These are phyloP conservation scores for Xerocomus potaroensis DNA, from an alignment of 768 basidiomycete species.

Conservation along the genomic window DNA sequence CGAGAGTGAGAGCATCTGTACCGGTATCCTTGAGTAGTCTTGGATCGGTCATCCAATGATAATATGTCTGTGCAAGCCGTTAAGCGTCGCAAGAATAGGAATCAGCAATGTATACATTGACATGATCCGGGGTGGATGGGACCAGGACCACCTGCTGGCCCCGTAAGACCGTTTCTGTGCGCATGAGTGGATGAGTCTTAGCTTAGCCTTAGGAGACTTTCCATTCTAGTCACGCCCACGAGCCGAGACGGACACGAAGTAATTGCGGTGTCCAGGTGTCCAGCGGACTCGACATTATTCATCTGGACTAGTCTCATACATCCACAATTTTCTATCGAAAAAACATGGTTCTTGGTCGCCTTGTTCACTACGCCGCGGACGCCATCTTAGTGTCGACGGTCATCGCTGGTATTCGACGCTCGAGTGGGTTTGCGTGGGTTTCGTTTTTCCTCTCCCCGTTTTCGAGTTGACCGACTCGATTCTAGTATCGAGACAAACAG, in stretches of 20 bases:
- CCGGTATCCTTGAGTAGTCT: slow-evolving; percentile 75
- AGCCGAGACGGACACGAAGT: background rate
- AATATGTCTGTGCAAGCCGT: slow-evolving; percentile 55
- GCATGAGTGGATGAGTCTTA: slow-evolving; percentile 11
- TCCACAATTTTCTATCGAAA: background rate
- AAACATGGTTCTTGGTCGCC: slow-evolving; percentile 59
- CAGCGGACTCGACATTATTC: background rate
- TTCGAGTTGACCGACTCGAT: slow-evolving; percentile 1
- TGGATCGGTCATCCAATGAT: slow-evolving; percentile 82
- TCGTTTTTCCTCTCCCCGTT: slow-evolving; percentile 3
- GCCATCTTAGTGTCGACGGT: slow-evolving; percentile 84
- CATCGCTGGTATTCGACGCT: slow-evolving; percentile 84
- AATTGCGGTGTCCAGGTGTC: no score
- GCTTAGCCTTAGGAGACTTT: slow-evolving; percentile 21
- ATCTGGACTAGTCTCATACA: background rate
- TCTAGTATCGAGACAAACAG: slow-evolving; percentile 58
- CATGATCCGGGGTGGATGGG: slow-evolving; percentile 66
- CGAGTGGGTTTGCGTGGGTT: slow-evolving; percentile 87
- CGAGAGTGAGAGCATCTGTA: slow-evolving; percentile 74
- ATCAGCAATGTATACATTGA: slow-evolving; percentile 19
- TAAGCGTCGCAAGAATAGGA: background rate
- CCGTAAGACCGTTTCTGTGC: slow-evolving; percentile 43
- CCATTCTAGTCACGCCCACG: slow-evolving; percentile 8
- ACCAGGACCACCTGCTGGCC: slow-evolving; percentile 71
- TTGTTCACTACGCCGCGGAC: slow-evolving; percentile 82